phyloP scores from a whole-genome alignment of 371 early-diverging fungal genomes.

The Choanephora cucurbitarum region DNA sequence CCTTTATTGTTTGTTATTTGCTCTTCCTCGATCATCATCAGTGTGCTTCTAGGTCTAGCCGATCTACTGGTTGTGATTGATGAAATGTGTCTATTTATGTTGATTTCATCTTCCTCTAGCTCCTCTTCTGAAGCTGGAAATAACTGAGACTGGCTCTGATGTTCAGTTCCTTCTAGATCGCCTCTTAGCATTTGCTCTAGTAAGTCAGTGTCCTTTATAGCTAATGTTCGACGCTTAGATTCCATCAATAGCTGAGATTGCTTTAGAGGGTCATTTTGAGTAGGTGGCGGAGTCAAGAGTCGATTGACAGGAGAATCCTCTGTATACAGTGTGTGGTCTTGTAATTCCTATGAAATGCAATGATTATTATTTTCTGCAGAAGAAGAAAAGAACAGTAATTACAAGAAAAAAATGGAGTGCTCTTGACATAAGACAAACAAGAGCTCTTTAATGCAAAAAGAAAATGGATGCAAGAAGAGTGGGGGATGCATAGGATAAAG shows the following conservation, averaged over 20 bases:
- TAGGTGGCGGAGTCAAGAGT: constrained; percentile 17
- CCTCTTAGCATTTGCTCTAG: constrained; percentile 49
- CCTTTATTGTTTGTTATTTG: constrained; percentile 12
- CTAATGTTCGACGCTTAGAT: constrained; percentile 48
- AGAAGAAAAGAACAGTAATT: no score
- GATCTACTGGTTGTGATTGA: constrained; percentile 6
- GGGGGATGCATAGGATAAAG: no score
- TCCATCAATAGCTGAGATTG: constrained; percentile 56
- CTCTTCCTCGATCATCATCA: constrained; percentile 9
- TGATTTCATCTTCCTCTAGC: constrained; percentile 11
- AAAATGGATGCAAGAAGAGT: not conserved
- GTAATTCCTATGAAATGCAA: constrained; percentile 16
- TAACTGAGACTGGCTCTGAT: not conserved
- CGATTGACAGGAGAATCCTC: constrained; percentile 1
- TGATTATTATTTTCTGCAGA: not conserved
- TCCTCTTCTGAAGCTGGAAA: constrained; percentile 10
- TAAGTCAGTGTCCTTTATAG: constrained; percentile 46
- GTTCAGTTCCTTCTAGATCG: constrained; percentile 30
- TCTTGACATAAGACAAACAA: not conserved
- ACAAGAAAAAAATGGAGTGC: not conserved
- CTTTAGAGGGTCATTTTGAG: constrained; percentile 38
- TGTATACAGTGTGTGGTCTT: constrained; percentile 19
- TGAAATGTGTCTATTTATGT: not conserved
- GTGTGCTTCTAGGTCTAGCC: not conserved
- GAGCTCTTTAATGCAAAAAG: not conserved